Base-by-base conservation (phyloP, 176 grass and related monocot genomes). In the Triticum urartu region DNA sequence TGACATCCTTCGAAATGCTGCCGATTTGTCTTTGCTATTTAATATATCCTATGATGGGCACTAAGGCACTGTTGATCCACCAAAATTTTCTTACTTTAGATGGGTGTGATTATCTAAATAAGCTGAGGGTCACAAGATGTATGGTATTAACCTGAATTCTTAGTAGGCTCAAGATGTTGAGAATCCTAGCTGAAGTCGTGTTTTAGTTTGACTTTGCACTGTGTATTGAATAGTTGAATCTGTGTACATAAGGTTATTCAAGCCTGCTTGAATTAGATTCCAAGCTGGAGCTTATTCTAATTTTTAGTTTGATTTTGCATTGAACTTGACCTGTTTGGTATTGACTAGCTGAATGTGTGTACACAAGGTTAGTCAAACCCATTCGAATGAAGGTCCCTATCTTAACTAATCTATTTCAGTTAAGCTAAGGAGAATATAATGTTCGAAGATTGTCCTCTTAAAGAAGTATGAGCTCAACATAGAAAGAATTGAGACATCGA, bases 261-360 rank as follows among this genome's bases (percentile, higher is more conserved):
- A 60, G 8, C 20, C 56, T 0, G 8, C 17, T 18, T 72, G 2
- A 58, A 20, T 28, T 42, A 70, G 26, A 15, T 75, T 50, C 11
- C 18, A 45, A 75, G 43, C 5, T 80, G 18, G 34, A 75, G 13
- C 74, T 79, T 73, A 39, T 79, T 72, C 22, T 18, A 1, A 38
- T 68, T 70, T 71, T 75, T 11, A 25, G 72, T 68, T 67, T 58
- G 15, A 66, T 73, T 56, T 80, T 67, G 24, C 82, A 66, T 4
- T 38, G 4, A 85, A 59, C 17, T 72, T 36, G 8, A 72, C 30
- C 9, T 82, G 12, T 18, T 64, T 90, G 11, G 47, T 54, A 9
- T 63, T 86, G 48, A 40, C 20, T 79, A 30, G 22, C 68, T 38
- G 6, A 38, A 64, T 65, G 30, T 21, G 39, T 39, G 50, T 25